These are phyloP conservation scores for Immersiella caudata DNA, from an alignment of 495 filamentous ascomycete genomes.

Conservation along the genomic window DNA sequence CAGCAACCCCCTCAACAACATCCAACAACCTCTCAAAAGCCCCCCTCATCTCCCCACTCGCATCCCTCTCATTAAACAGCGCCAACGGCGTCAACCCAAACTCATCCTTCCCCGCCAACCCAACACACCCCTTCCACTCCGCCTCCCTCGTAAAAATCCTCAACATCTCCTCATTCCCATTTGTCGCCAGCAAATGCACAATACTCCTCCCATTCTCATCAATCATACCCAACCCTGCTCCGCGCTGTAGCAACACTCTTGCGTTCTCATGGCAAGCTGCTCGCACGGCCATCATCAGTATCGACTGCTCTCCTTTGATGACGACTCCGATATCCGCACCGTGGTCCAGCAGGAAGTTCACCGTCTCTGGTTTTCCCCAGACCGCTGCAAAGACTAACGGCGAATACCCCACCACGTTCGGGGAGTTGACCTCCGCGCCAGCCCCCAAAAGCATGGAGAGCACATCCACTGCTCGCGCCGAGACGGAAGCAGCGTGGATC, in stretches of 20 bases:
- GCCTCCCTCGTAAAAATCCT: not conserved
- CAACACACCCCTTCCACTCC: not conserved
- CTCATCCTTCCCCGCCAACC: not conserved
- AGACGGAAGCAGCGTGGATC: not conserved
- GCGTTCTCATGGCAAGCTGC: not conserved
- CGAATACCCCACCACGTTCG: not conserved
- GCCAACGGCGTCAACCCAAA: not conserved
- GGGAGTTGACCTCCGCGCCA: not conserved
- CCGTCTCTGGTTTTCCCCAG: not conserved
- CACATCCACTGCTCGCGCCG: not conserved
- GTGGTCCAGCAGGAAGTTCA: not conserved
- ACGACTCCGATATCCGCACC: not conserved
- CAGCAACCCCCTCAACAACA: not conserved
- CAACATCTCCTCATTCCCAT: not conserved
- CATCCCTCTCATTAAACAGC: not conserved
- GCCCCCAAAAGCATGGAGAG: not conserved
- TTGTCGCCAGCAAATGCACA: not conserved
- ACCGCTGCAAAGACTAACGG: not conserved
- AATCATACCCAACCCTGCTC: not conserved
- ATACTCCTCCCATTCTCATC: not conserved
- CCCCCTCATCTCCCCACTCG: not conserved
- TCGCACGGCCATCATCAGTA: not conserved
- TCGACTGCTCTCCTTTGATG: not conserved
- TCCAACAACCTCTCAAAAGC: not conserved
- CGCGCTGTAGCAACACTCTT: not conserved